These are phyloP conservation scores for Pleurotus eryngii DNA, from an alignment of 768 basidiomycete species.

Conservation along the genomic window DNA sequence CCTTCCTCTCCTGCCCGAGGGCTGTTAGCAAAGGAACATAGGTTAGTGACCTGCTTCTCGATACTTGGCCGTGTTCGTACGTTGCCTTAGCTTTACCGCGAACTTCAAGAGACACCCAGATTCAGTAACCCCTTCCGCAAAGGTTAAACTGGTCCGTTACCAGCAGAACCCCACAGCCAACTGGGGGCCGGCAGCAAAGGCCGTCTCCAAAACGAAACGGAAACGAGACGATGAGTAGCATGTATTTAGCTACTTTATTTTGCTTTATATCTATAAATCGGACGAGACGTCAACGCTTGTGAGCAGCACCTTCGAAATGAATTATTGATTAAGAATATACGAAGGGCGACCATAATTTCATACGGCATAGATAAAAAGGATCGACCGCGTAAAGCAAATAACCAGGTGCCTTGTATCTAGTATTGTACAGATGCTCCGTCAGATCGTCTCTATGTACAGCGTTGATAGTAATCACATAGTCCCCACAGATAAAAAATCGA, in stretches of 20 bases:
- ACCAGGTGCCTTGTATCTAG: constrained; percentile 8
- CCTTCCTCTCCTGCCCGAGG: constrained; percentile 65
- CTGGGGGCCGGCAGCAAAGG: constrained; percentile 87
- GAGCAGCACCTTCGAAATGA: too few species aligned
- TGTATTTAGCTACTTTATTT: background rate
- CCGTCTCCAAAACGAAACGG: constrained; percentile 37
- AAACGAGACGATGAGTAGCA: constrained; percentile 32
- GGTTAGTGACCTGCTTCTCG: constrained; percentile 38
- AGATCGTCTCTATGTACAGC: constrained; percentile 7
- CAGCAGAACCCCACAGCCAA: constrained; percentile 87
- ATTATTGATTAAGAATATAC: too few species aligned
- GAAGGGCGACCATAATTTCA: background rate
- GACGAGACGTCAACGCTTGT: too few species aligned
- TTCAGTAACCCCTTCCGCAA: constrained; percentile 54
- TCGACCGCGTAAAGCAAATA: constrained; percentile 11
- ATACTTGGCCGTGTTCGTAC: constrained; percentile 7
- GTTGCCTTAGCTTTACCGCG: constrained; percentile 46
- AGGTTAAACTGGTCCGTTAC: constrained; percentile 81
- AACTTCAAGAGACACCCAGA: constrained; percentile 76
- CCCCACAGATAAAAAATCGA: background rate
- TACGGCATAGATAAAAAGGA: background rate
- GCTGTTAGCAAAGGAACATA: constrained; percentile 67
- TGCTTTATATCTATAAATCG: background rate
- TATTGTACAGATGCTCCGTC: constrained; percentile 5
- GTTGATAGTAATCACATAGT: background rate